A percentile compares a stretch with the other conserved stretches of the same genome.
These are phyloP conservation scores for Fraxinus sp. DNA, from an alignment of 305 asterid species.

Conservation along the genomic window DNA sequence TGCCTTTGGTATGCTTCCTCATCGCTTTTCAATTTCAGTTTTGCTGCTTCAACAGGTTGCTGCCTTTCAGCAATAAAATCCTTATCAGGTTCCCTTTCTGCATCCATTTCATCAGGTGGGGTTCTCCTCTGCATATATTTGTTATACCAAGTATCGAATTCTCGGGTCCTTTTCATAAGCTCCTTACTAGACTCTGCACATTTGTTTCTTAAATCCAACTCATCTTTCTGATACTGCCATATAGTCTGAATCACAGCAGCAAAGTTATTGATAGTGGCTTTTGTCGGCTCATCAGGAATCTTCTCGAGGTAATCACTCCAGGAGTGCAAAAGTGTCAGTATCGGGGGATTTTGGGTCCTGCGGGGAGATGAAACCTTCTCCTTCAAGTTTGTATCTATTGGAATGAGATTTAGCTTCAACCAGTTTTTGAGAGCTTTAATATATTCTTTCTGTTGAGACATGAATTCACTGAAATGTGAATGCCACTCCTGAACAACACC, in stretches of 20 bases:
- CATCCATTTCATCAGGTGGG: slow-evolving; percentile 68
- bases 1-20: slow-evolving; percentile 70
- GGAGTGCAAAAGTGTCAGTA: slow-evolving; percentile 53
- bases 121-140: slow-evolving; percentile 68
- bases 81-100: slow-evolving; percentile 46
- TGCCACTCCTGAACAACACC: slow-evolving; percentile 86
- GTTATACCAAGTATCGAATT: slow-evolving; percentile 69
- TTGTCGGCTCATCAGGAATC: slow-evolving; percentile 81
- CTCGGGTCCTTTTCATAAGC: slow-evolving; percentile 54
- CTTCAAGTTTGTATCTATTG: slow-evolving; percentile 71
- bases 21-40: slow-evolving; percentile 57
- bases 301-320: slow-evolving; percentile 77
- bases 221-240: slow-evolving; percentile 76
- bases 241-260: slow-evolving; percentile 65
- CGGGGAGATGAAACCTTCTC: slow-evolving; percentile 67
- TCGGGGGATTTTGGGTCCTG: slow-evolving; percentile 66
- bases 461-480: slow-evolving; percentile 49
- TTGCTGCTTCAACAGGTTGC: slow-evolving; percentile 50
- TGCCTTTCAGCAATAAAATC: slow-evolving; percentile 50
- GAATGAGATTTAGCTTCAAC: slow-evolving; percentile 79
- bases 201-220: slow-evolving; percentile 64
- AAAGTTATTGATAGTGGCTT: slow-evolving; percentile 65
- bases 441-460: slow-evolving; percentile 62
- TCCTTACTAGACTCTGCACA: slow-evolving; percentile 73
- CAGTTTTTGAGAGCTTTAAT: slow-evolving; percentile 65